Conservation (phyloP, 2,329 filamentous ascomycete species). For the Sclerotinia borealis region DNA sequence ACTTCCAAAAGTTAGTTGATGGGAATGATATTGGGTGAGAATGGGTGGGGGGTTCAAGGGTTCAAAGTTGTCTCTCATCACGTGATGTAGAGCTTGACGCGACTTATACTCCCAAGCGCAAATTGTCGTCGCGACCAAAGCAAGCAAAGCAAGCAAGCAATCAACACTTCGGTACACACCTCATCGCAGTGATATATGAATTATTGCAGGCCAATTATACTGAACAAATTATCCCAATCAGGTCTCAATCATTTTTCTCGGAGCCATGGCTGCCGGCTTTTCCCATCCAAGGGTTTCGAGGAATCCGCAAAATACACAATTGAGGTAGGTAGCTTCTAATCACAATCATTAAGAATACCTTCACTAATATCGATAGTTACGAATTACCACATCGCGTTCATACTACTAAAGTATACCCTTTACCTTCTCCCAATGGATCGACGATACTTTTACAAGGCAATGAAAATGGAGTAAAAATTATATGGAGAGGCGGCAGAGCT, state of each 20-base stretch:
- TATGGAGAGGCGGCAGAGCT: constrained; percentile 57
- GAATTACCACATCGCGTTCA: constrained; percentile 52
- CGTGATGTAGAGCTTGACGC: neutral
- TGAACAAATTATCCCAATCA: neutral
- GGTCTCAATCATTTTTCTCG: neutral
- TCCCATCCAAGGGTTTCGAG: constrained; percentile 24
- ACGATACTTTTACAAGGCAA: constrained; percentile 58
- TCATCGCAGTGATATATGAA: neutral
- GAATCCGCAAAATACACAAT: constrained; percentile 25
- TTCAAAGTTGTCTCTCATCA: no score
- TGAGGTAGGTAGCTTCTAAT: constrained; percentile 23
- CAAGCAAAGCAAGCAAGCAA: neutral
- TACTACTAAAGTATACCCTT: constrained; percentile 54
- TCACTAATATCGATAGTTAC: constrained; percentile 40
- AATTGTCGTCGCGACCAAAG: neutral
- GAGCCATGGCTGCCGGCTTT: constrained; percentile 20
- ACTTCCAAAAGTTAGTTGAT: no score
- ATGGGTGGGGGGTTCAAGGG: no score
- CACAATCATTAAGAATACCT: neutral
- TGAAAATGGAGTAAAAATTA: constrained; percentile 53
- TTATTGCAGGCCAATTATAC: neutral
- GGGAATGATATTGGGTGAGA: no score
- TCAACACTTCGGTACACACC: neutral
- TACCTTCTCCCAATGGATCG: constrained; percentile 57
- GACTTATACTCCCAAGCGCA: neutral